Base-by-base conservation (phyloP, 176 grass and related monocot species). In the Oryza glumipatula region DNA sequence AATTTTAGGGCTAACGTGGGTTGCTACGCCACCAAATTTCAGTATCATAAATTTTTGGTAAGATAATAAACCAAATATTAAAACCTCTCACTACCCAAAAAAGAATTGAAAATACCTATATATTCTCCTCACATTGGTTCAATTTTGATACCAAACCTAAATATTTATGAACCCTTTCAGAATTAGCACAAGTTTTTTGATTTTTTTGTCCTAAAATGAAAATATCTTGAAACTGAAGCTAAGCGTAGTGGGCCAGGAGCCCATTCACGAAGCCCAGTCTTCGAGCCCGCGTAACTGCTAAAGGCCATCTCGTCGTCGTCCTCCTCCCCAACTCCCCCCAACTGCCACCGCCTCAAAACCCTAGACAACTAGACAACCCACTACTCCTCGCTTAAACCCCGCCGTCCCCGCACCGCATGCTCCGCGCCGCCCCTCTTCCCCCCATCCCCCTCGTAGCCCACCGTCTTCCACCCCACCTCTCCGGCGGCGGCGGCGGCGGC, bases 321-420 rank as follows among this genome's bases (percentile, higher is more conserved):
- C 52, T 41, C 4, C 16, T 64, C 28, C 22, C 30, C 22, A 35
- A 16, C 39, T 8, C 39, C 15, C 49, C 49, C 49, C 13, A 52
- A 52, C 4, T 60, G 15, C 39, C 38, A 66, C 67, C 79, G 69
- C 73, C 65, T 73, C 49, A 80, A 74, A 84, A 88, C 86, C 86
- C 82, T 88, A 89, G 65, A 23, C 68, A n/a, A 41, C 7, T 41
- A 41, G 39, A 41, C 39, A 41, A 41, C 39, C 39, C 39, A 8
- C 56, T 46, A 19, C 77, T 38, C 6, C 75, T 80, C n/a, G 70
- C 76, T 82, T 88, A 94, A 94, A 89, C 89, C 87, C 72, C 56
- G 56, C 56, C 56, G 19, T 56, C 17, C 5, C 52, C 52, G 52
- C 52, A 21, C 52, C 52, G 52, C 52, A 21, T 56, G 52, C 52